Evolutionary conservation across 192 early-diverging fungal genomes (phyloP).

Genomic region (Lunasporangiospora selenospora): DNA sequence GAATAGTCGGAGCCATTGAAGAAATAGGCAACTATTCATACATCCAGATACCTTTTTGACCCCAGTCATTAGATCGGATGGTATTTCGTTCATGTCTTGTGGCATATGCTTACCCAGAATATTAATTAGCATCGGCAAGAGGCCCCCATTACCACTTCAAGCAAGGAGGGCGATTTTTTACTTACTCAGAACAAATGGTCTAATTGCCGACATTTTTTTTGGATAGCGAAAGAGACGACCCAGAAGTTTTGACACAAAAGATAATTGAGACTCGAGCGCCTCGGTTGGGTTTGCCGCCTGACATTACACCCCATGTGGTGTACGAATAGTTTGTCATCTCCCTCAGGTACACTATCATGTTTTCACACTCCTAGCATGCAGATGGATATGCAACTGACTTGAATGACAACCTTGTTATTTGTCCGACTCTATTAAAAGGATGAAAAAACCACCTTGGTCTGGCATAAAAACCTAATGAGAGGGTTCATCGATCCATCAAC

Average conservation of each 20-base stretch:
- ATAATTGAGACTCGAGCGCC: slow-evolving; percentile 1
- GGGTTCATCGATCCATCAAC: too few relatives aligned
- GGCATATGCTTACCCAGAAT: slow-evolving; percentile 1
- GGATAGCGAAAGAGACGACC: slow-evolving; percentile 7
- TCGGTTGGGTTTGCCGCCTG: slow-evolving; percentile 9
- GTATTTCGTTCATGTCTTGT: background rate
- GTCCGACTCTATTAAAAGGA: too few relatives aligned
- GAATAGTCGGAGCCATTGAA: background rate
- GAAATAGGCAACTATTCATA: slow-evolving; percentile 7
- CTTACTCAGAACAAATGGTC: slow-evolving; percentile 14
- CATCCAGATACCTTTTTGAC: background rate
- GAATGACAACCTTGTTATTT: too few relatives aligned
- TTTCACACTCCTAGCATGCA: too few relatives aligned
- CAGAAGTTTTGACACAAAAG: slow-evolving; percentile 18
- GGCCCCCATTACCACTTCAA: too few relatives aligned
- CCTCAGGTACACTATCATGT: slow-evolving; percentile 6
- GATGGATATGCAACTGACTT: too few relatives aligned
- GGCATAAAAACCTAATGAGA: too few relatives aligned
- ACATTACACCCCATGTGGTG: background rate
- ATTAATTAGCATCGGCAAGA: background rate
- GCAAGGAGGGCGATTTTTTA: background rate
- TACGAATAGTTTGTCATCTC: slow-evolving; percentile 7
- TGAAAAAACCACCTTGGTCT: too few relatives aligned
- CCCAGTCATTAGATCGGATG: background rate
- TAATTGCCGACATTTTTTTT: background rate